These are phyloP conservation scores for Suillus tomentosus DNA, from an alignment of 768 basidiomycete genomes.

Conservation along the genomic window DNA sequence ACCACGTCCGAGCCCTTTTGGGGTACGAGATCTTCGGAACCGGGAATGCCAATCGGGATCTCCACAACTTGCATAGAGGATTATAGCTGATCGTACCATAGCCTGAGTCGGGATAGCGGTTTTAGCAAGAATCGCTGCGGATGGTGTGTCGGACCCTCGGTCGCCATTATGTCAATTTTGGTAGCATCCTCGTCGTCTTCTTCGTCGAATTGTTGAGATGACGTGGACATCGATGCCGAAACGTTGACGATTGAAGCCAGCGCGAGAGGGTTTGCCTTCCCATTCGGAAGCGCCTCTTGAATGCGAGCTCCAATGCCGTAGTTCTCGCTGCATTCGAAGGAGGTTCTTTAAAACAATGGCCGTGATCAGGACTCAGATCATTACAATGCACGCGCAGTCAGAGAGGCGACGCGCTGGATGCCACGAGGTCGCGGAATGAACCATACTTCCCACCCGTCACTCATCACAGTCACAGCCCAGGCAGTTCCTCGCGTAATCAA, in stretches of 20 bases:
- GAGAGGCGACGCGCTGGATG: background rate
- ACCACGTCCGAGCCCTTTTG: background rate
- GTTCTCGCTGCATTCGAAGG: background rate
- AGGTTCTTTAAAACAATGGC: background rate
- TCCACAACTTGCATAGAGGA: background rate
- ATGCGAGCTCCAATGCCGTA: background rate
- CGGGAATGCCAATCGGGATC: background rate
- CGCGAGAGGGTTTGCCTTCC: background rate
- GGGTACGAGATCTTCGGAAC: background rate
- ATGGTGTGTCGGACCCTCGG: background rate
- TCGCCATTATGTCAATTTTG: background rate
- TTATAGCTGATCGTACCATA: background rate
- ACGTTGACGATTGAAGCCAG: background rate
- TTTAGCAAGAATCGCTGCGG: background rate
- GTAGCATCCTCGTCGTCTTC: background rate
- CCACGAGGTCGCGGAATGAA: slow-evolving; percentile 1
- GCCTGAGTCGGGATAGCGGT: background rate
- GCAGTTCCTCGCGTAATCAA: slow-evolving; percentile 5
- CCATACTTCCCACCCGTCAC: slow-evolving; percentile 2
- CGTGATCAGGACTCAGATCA: background rate
- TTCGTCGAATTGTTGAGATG: background rate
- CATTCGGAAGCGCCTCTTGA: background rate
- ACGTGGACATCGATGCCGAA: background rate
- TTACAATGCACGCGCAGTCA: background rate
- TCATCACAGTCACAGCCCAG: slow-evolving; percentile 3